phyloP scores from a whole-genome alignment of 495 filamentous ascomycete genomes.

The Aspergillus carlsbadensis region DNA sequence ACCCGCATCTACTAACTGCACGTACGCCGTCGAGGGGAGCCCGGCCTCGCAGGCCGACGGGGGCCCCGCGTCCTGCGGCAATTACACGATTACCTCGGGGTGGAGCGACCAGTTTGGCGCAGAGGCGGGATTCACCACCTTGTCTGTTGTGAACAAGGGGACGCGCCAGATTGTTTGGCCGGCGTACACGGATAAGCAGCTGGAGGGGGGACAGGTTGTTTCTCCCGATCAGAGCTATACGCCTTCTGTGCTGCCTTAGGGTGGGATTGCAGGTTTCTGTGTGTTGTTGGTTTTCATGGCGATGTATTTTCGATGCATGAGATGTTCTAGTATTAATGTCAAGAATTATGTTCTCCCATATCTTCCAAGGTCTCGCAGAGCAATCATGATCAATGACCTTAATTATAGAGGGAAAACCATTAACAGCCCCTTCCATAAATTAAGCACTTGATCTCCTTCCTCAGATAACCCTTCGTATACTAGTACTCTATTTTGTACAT shows the following conservation, averaged over 20 bases:
- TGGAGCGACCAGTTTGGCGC: constrained; percentile 6
- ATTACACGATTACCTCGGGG: constrained; percentile 5
- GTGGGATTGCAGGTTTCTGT: constrained; percentile 5
- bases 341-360: too few relatives aligned
- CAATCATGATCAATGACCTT: too few relatives aligned
- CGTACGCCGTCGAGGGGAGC: neutral
- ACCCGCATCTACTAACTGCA: neutral
- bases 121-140: neutral
- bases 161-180: constrained; percentile 2
- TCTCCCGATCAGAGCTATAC: constrained; percentile 2
- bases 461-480: too few relatives aligned
- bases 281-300: neutral
- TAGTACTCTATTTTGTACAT: too few relatives aligned
- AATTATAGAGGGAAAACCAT: too few relatives aligned
- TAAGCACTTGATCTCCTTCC: too few relatives aligned
- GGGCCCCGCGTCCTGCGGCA: neutral
- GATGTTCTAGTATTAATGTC: too few relatives aligned
- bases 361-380: too few relatives aligned
- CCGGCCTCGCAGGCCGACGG: constrained; percentile 1
- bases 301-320: too few relatives aligned
- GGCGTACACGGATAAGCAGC: constrained; percentile 1
- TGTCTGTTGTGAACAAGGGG: neutral
- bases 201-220: neutral
- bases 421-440: too few relatives aligned
- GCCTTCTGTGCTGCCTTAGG: constrained; percentile 1